These are phyloP conservation scores for Asterophora lycoperdoides DNA, from an alignment of 768 basidiomycete species.

Conservation along the genomic window DNA sequence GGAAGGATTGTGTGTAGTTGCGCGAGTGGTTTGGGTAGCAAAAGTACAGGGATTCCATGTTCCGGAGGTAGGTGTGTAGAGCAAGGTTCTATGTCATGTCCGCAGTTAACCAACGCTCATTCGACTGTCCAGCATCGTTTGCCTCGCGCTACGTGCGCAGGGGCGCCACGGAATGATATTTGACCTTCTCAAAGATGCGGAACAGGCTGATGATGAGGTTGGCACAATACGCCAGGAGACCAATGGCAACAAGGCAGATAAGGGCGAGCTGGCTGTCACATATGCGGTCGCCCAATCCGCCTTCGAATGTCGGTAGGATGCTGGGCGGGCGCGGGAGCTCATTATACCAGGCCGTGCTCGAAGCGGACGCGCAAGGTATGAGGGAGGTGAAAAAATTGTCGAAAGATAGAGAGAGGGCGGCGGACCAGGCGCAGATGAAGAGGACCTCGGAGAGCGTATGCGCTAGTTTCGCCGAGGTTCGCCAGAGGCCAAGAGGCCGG, in stretches of 20 bases:
- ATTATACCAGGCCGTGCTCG: slow-evolving; percentile 71
- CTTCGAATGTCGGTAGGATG: slow-evolving; percentile 38
- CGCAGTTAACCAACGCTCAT: no score
- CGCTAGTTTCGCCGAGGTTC: slow-evolving; percentile 79
- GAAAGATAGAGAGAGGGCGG: slow-evolving; percentile 81
- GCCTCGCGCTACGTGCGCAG: slow-evolving; percentile 3
- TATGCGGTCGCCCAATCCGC: slow-evolving; percentile 50
- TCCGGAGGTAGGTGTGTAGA: not conserved
- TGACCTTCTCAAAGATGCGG: slow-evolving; percentile 87
- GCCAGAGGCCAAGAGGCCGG: slow-evolving; percentile 88
- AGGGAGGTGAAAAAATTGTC: slow-evolving; percentile 90
- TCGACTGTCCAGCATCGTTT: no score
- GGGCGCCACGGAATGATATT: slow-evolving; percentile 51
- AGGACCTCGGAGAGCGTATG: slow-evolving; percentile 86
- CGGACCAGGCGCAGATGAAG: slow-evolving; percentile 93
- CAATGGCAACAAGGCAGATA: slow-evolving; percentile 73
- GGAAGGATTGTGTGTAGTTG: slow-evolving; percentile 1
- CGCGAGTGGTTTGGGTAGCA: not conserved
- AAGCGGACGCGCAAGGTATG: slow-evolving; percentile 66
- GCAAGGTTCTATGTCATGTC: no score
- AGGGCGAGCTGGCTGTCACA: slow-evolving; percentile 76
- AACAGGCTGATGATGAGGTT: slow-evolving; percentile 83
- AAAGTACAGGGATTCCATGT: slow-evolving; percentile 1
- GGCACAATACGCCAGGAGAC: slow-evolving; percentile 75
- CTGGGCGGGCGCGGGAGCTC: slow-evolving; percentile 51